Conservation (phyloP, 331 rosid species). For the Quercus tomentella region DNA sequence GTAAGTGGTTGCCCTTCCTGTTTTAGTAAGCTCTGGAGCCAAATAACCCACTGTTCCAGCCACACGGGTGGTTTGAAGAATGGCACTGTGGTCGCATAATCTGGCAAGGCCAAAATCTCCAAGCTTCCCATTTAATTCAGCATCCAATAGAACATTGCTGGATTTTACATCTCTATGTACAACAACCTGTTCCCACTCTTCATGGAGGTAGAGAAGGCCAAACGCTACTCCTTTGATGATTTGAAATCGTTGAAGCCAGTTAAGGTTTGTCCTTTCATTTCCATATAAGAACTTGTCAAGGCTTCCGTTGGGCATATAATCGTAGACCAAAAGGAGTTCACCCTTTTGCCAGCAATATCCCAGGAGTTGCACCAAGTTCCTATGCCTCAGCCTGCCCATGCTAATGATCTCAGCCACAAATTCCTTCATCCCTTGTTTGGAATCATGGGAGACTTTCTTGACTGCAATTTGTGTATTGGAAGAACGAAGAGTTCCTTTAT, state of each 20-base stretch:
- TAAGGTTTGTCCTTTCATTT: slow-evolving; percentile 21
- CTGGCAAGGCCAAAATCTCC: slow-evolving; percentile 55
- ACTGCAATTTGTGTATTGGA: slow-evolving; percentile 46
- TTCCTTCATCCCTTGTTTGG: slow-evolving; percentile 47
- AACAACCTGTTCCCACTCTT: slow-evolving; percentile 46
- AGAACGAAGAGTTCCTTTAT: slow-evolving; percentile 33
- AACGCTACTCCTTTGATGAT: slow-evolving; percentile 43
- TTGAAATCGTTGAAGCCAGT: slow-evolving; percentile 32
- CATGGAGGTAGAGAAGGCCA: slow-evolving; percentile 38
- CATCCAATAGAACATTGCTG: slow-evolving; percentile 41
- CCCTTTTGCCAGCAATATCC: slow-evolving; percentile 40
- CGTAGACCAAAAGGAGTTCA: slow-evolving; percentile 45
- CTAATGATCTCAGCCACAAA: slow-evolving; percentile 46
- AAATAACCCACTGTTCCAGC: slow-evolving; percentile 43
- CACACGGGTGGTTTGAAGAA: slow-evolving; percentile 41
- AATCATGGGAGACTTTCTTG: slow-evolving; percentile 44
- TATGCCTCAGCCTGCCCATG: slow-evolving; percentile 42
- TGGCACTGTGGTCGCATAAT: slow-evolving; percentile 36
- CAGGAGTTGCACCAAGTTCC: slow-evolving; percentile 32
- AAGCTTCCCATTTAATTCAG: slow-evolving; percentile 35
- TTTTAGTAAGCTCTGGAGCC: slow-evolving; percentile 39
- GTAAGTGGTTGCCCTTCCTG: slow-evolving; percentile 36
- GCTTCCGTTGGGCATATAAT: slow-evolving; percentile 53
- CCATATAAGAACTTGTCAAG: slow-evolving; percentile 33
- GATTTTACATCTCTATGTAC: slow-evolving; percentile 44